phyloP scores from a whole-genome alignment of 75 land plant species.

The Pinus albicaulis region DNA sequence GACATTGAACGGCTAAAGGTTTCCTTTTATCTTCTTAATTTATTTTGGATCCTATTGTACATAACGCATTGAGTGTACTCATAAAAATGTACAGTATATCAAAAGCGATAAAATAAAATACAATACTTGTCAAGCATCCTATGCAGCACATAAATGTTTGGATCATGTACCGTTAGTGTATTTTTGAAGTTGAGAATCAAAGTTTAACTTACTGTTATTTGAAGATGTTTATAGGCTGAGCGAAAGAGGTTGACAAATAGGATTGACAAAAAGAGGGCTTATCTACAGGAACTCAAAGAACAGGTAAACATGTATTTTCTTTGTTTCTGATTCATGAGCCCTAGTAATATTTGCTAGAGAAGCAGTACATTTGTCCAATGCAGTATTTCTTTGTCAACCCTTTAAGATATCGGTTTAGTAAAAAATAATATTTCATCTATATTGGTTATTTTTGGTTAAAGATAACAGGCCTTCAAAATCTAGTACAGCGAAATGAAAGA shows the following conservation, averaged over 20 bases:
- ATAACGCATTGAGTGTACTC: neutral
- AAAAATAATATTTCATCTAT: neutral
- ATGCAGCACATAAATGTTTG: neutral
- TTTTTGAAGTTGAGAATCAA: conserved; percentile 2
- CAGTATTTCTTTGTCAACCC: neutral
- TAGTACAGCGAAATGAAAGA: conserved; percentile 46
- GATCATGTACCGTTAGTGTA: neutral
- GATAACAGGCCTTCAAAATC: conserved; percentile 54
- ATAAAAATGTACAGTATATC: neutral
- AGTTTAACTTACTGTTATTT: neutral
- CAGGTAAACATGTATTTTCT: conserved; percentile 12
- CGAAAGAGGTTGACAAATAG: conserved; percentile 15
- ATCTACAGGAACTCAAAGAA: conserved; percentile 27
- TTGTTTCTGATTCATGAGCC: neutral
- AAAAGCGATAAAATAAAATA: conserved; percentile 1
- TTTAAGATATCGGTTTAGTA: neutral
- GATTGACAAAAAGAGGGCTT: conserved; percentile 27
- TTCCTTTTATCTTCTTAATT: conserved; percentile 4
- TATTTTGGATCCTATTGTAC: neutral
- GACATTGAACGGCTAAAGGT: conserved; percentile 57
- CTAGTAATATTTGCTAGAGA: neutral
- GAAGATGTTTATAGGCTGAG: conserved; percentile 17
- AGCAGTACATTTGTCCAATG: neutral
- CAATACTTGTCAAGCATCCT: neutral
- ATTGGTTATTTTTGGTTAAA: conserved; percentile 14